A percentile compares a stretch with the other conserved stretches of the same genome.
Evolutionary conservation across 495 filamentous ascomycete genomes (phyloP).

Genomic region (Hypoxylon trugodes): DNA sequence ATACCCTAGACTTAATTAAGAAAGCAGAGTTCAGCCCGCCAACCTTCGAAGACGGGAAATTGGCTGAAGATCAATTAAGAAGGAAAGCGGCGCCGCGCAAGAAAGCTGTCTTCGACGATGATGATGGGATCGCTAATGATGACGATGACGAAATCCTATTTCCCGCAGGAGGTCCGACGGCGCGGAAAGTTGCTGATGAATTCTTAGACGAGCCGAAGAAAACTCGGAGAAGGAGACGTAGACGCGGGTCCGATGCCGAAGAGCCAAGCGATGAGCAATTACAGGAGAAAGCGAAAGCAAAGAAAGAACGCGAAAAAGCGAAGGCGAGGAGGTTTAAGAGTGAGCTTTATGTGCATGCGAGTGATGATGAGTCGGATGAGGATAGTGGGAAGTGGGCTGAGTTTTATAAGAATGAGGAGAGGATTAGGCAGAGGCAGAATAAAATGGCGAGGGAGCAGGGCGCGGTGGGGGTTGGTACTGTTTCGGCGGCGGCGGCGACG

Average conservation of each 20-base stretch:
- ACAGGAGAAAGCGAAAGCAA: constrained; percentile 56
- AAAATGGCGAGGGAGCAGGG: constrained; percentile 33
- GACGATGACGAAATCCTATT: constrained; percentile 71
- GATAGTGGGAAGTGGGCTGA: constrained; percentile 68
- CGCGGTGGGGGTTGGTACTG: constrained; percentile 28
- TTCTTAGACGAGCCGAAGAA: constrained; percentile 58
- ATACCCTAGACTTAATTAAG: constrained; percentile 68
- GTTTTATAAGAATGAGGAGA: constrained; percentile 68
- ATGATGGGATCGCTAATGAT: constrained; percentile 58
- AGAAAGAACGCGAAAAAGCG: constrained; percentile 66
- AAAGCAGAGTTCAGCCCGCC: constrained; percentile 77
- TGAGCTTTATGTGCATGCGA: constrained; percentile 77
- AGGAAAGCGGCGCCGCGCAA: constrained; percentile 66
- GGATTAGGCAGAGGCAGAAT: constrained; percentile 57
- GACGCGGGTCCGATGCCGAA: constrained; percentile 59
- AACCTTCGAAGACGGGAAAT: constrained; percentile 70
- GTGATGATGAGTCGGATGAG: constrained; percentile 81
- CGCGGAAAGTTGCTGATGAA: constrained; percentile 56
- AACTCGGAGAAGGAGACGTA: constrained; percentile 50
- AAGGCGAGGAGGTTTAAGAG: constrained; percentile 83
- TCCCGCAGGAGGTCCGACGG: constrained; percentile 70
- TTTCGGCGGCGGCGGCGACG: constrained; percentile 12
- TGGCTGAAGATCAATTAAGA: constrained; percentile 78
- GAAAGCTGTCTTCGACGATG: constrained; percentile 67
- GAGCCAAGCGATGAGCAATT: constrained; percentile 51